These are phyloP conservation scores for Apiotrichum gamsii DNA, from an alignment of 1,284 basidiomycete species.

Conservation along the genomic window DNA sequence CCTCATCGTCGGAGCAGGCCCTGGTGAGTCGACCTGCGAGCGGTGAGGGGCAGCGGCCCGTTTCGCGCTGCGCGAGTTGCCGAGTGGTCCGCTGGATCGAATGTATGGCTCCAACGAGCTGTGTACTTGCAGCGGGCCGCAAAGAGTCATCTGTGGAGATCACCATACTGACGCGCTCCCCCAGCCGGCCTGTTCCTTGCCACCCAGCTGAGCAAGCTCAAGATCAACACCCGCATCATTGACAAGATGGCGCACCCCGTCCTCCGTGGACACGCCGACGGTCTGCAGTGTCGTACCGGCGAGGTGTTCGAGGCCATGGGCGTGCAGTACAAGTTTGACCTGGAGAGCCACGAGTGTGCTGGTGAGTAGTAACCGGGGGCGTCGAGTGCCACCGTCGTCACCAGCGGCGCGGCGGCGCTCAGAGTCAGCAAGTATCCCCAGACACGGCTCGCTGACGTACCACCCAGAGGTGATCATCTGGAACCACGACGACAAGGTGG, in stretches of 20 bases:
- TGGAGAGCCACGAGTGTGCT: conserved; percentile 25
- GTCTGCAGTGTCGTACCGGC: conserved; percentile 31
- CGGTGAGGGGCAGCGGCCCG: not conserved
- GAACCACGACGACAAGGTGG: conserved; percentile 19
- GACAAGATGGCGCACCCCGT: conserved; percentile 30
- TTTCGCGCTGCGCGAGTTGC: no score
- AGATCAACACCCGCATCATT: conserved; percentile 24
- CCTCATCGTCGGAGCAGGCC: conserved; percentile 16
- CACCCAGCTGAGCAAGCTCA: conserved; percentile 16
- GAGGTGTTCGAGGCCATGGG: conserved; percentile 35
- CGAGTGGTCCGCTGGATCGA: no score
- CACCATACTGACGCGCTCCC: no score
- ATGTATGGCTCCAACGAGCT: no score
- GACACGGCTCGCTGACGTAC: no score
- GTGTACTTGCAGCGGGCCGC: no score
- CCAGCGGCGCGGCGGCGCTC: no score
- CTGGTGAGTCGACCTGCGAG: conserved; percentile 4
- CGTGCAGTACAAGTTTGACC: conserved; percentile 23
- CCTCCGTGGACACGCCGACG: conserved; percentile 26
- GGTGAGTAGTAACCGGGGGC: conserved; percentile 5
- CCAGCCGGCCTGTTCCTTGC: conserved; percentile 18
- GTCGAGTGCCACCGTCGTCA: no score
- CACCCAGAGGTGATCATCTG: conserved; percentile 28
- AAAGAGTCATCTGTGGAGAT: no score
- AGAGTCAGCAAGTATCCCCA: no score